Evolutionary conservation across 2,329 filamentous ascomycete species (phyloP).

Genomic region (Claviceps digitariae): DNA sequence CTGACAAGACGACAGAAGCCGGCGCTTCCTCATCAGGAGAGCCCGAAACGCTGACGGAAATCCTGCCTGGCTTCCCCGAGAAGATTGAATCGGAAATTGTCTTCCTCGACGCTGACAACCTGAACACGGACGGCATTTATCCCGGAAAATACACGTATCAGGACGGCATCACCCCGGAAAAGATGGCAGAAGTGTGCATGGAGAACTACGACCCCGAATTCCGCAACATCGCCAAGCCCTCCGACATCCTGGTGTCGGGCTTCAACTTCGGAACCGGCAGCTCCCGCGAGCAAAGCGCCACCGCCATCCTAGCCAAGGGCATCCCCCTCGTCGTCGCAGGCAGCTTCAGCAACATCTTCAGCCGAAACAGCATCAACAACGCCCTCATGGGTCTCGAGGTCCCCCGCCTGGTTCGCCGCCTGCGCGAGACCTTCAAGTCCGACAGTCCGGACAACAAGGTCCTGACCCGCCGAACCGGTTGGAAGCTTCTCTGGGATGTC

Average conservation of each 20-base stretch:
- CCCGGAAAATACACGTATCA: slow-evolving; percentile 73
- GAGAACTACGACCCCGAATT: slow-evolving; percentile 80
- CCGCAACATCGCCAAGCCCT: slow-evolving; percentile 43
- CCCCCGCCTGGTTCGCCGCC: slow-evolving; percentile 49
- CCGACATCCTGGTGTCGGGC: slow-evolving; percentile 73
- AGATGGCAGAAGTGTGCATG: slow-evolving; percentile 88
- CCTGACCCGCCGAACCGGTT: slow-evolving; percentile 43
- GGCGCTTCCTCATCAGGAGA: not conserved
- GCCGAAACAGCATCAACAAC: slow-evolving; percentile 67
- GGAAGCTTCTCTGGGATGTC: slow-evolving; percentile 75
- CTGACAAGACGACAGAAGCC: not conserved
- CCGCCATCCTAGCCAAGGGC: slow-evolving; percentile 66
- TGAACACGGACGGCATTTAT: slow-evolving; percentile 1
- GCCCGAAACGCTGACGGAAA: slow-evolving; percentile 6
- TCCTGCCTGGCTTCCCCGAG: slow-evolving; percentile 4
- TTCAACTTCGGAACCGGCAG: slow-evolving; percentile 78
- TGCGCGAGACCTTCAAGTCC: slow-evolving; percentile 46
- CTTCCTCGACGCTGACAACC: not conserved
- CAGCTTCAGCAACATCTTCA: slow-evolving; percentile 76
- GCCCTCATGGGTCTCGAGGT: slow-evolving; percentile 61
- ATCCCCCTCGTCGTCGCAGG: slow-evolving; percentile 71
- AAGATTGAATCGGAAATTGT: not conserved
- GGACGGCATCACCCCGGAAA: slow-evolving; percentile 60
- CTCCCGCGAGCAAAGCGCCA: slow-evolving; percentile 66
- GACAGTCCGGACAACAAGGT: slow-evolving; percentile 9